Conservation (phyloP, 225 moss, liverwort and hornwort species). For the Anthoceros angustus region DNA sequence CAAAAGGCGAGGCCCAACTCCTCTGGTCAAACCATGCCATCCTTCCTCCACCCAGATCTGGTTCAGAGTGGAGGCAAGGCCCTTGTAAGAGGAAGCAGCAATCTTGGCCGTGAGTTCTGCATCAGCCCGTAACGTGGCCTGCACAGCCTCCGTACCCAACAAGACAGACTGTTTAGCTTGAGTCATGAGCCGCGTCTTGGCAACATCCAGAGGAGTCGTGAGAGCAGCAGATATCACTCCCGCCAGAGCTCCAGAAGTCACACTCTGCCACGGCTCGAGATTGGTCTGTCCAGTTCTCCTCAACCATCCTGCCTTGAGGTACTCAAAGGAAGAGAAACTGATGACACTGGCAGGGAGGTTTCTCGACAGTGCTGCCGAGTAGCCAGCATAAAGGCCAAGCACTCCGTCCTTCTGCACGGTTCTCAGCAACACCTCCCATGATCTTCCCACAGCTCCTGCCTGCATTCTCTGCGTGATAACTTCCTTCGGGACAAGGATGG, state of each 20-base stretch:
- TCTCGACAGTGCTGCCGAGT: slow-evolving; percentile 28
- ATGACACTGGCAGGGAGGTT: slow-evolving; percentile 35
- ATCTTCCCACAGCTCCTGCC: slow-evolving; percentile 30
- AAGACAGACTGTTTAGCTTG: slow-evolving; percentile 23
- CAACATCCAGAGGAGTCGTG: slow-evolving; percentile 35
- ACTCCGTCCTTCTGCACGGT: slow-evolving; percentile 28
- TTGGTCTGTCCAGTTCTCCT: slow-evolving; percentile 12
- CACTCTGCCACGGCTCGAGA: slow-evolving; percentile 34
- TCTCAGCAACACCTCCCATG: slow-evolving; percentile 29
- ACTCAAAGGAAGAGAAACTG: slow-evolving; percentile 39
- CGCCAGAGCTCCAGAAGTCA: slow-evolving; percentile 28
- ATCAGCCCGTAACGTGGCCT: slow-evolving; percentile 5
- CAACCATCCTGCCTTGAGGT: slow-evolving; percentile 27
- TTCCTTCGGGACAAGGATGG: slow-evolving; percentile 32
- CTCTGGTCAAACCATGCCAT: slow-evolving; percentile 27
- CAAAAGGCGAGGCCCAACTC: slow-evolving; percentile 32
- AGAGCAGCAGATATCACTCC: slow-evolving; percentile 33
- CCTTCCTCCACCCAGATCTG: slow-evolving; percentile 37
- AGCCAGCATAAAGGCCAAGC: slow-evolving; percentile 30
- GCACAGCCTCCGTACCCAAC: slow-evolving; percentile 16
- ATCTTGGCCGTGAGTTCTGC: slow-evolving; percentile 26
- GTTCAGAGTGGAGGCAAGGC: slow-evolving; percentile 22
- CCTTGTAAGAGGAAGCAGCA: slow-evolving; percentile 29
- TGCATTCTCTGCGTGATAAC: slow-evolving; percentile 41
- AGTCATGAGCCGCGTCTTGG: slow-evolving; percentile 38